Base-by-base conservation (phyloP, 2,329 filamentous ascomycete species). In the Mycocentrospora acerina region DNA sequence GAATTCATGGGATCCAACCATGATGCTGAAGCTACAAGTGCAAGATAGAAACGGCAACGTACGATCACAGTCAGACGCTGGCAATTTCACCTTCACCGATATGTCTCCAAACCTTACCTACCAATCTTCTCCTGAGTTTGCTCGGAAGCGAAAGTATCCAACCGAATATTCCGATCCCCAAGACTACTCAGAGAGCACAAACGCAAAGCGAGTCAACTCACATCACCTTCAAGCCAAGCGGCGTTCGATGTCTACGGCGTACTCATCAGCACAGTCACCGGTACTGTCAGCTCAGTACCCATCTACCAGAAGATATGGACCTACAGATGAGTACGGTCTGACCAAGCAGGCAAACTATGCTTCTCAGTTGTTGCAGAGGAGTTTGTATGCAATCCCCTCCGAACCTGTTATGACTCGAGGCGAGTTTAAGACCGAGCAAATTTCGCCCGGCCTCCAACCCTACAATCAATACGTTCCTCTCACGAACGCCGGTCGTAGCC, bases 21-120 rank as follows among this genome's bases (percentile, higher is more conserved):
- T 85, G 29, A 77, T 80, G 37, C 64, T 86, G 24, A 76, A 75
- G 37, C 68, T 86, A 40, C 71, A 78, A 32, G 76, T 85, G 65
- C 78, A 83, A 53, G 76, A 78, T 43, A 75, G 74, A 44, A 71
- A 73, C 38, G 79, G 74, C 8, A 71, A 74, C 51, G 69, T 71
- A 19, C 63, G 76, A 18, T 70, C 70, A 10, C 71, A 75, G 31
- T 65, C 77, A 16, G 73, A 81, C 42, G 76, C 85, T 29, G 83
- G 82, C 33, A 70, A 72, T 11, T 86, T 84, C 57, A 80, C 75
- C 9, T 86, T 83, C 51, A 72, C 77, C 37, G 76, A 79, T 44
- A 60, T 66, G 60, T 64, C 62, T 22, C 48, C 59, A 29, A 59
- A 59, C 19, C 53, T 62, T 6, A 44, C 57, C 7, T 66, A 60